Conservation (phyloP, 768 basidiomycete genomes). For the Pisolithus sp. region DNA sequence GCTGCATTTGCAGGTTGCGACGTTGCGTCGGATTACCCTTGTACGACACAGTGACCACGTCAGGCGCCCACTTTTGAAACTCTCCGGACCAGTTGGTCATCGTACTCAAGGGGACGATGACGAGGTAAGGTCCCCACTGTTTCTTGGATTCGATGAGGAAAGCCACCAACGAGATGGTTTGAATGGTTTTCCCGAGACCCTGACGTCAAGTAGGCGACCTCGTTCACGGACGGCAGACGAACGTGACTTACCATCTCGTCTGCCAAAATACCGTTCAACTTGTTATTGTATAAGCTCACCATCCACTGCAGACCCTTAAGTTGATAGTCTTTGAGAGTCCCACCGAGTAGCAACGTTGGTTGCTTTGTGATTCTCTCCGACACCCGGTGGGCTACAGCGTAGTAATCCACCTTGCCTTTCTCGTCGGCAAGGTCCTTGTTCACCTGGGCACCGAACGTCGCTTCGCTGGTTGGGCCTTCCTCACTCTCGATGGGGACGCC, state of each 20-base stretch:
- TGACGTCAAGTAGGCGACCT: constrained; percentile 20
- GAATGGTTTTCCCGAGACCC: constrained; percentile 95
- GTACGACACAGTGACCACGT: constrained; percentile 73
- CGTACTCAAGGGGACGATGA: constrained; percentile 92
- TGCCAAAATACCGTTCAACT: constrained; percentile 88
- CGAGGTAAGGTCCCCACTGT: constrained; percentile 90
- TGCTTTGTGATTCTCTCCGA: constrained; percentile 79
- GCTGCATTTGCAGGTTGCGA: constrained; percentile 66
- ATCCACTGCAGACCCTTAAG: constrained; percentile 96
- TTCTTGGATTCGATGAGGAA: constrained; percentile 90
- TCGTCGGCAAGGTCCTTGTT: constrained; percentile 51
- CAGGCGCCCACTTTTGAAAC: constrained; percentile 95
- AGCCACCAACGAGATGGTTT: constrained; percentile 90
- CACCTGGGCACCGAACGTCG: constrained; percentile 83
- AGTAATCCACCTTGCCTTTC: constrained; percentile 86
- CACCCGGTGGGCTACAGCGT: constrained; percentile 89
- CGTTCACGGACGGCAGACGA: not conserved
- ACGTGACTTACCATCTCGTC: constrained; percentile 74
- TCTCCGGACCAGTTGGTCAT: constrained; percentile 97
- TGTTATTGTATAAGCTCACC: constrained; percentile 96
- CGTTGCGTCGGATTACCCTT: constrained; percentile 88
- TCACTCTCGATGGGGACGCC: constrained; percentile 53
- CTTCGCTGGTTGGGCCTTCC: constrained; percentile 75
- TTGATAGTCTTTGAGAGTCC: constrained; percentile 92
- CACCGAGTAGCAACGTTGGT: constrained; percentile 72